Evolutionary conservation across 169 alveolate genomes (phyloP).

Genomic region (Perkinsus olseni): DNA sequence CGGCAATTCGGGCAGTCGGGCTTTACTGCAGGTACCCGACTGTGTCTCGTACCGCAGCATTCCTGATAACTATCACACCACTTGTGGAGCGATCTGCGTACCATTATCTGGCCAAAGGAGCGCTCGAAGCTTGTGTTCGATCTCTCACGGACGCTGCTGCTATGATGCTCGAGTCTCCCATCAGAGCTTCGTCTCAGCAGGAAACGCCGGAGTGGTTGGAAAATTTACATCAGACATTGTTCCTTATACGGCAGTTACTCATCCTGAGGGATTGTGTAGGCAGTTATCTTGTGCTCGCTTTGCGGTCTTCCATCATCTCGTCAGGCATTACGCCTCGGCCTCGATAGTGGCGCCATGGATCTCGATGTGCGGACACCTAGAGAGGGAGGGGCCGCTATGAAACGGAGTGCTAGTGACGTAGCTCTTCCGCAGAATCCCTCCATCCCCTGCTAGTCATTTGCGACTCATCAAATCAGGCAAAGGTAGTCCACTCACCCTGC

Average conservation of each 20-base stretch:
- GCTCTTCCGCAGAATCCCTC: neutral
- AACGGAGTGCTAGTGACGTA: neutral
- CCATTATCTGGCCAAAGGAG: neutral
- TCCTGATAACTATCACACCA: neutral
- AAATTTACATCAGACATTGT: neutral
- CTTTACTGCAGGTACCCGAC: neutral
- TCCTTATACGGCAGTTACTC: neutral
- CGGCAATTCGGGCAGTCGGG: neutral
- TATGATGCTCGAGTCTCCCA: neutral
- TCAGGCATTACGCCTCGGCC: neutral
- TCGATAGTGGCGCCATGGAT: neutral
- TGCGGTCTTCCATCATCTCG: neutral
- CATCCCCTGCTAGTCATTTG: neutral
- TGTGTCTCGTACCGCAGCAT: neutral
- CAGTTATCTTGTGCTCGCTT: neutral
- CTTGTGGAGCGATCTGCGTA: neutral
- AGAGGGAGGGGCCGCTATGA: neutral
- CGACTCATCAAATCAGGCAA: neutral
- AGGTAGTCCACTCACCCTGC: neutral
- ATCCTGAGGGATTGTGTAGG: neutral
- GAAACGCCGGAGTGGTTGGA: too few species aligned
- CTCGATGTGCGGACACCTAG: neutral
- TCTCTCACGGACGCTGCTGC: neutral
- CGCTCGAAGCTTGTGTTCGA: neutral
- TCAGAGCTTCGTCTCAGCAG: too few species aligned